A percentile compares a stretch with the other conserved stretches of the same genome.
These are phyloP conservation scores for Stereocaulon alpinum DNA, from an alignment of 495 filamentous ascomycete genomes.

Conservation along the genomic window DNA sequence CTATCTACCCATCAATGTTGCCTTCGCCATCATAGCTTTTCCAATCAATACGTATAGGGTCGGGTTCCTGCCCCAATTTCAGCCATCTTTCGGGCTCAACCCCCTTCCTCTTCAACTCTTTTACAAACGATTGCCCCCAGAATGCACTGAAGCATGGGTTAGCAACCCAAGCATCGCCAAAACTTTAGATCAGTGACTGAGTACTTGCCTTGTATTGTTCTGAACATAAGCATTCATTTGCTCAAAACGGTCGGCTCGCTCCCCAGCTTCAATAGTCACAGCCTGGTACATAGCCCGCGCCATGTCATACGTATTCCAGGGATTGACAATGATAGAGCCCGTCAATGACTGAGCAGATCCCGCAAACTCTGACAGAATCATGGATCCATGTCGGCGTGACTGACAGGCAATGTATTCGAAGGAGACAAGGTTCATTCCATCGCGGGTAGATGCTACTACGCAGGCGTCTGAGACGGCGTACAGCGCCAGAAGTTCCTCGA, in stretches of 20 bases:
- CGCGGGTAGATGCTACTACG: conserved; percentile 80
- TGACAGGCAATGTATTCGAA: conserved; percentile 95
- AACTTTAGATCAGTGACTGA: neutral
- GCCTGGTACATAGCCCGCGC: conserved; percentile 76
- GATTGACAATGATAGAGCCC: conserved; percentile 80
- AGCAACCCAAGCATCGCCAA: conserved; percentile 1
- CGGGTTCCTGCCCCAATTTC: conserved; percentile 14
- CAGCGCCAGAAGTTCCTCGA: conserved; percentile 83
- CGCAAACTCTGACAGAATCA: conserved; percentile 88
- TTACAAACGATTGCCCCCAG: conserved; percentile 94
- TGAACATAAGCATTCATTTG: conserved; percentile 77
- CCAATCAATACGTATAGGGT: conserved; percentile 17
- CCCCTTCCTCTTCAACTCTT: conserved; percentile 60
- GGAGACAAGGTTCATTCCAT: conserved; percentile 95
- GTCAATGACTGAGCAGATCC: conserved; percentile 82
- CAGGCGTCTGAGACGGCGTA: conserved; percentile 88
- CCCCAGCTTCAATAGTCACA: conserved; percentile 75
- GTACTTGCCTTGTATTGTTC: conserved; percentile 65
- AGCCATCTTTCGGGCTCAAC: conserved; percentile 15
- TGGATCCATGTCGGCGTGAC: conserved; percentile 68
- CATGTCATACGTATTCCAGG: conserved; percentile 82
- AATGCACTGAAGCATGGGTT: conserved; percentile 53
- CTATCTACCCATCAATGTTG: too few species aligned
- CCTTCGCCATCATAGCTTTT: conserved; percentile 14
- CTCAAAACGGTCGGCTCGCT: conserved; percentile 68